phyloP scores from a whole-genome alignment of 768 basidiomycete genomes.

The Termitomyces sp. region DNA sequence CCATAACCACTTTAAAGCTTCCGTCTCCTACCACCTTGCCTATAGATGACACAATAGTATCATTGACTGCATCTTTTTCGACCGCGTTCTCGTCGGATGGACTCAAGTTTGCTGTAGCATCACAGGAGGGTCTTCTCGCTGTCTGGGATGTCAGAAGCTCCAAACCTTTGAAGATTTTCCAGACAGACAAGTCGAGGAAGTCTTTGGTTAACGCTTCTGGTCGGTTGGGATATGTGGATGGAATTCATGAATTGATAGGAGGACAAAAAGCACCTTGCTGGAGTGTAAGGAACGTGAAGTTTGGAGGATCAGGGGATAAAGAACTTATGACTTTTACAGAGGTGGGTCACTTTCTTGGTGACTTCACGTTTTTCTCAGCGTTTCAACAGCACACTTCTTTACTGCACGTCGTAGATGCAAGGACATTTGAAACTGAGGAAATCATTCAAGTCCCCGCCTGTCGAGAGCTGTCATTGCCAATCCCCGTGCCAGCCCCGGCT shows the following conservation, averaged over 20 bases:
- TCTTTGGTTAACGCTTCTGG: slow-evolving; percentile 33
- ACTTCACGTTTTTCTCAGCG: slow-evolving; percentile 8
- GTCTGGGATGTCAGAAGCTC: slow-evolving; percentile 81
- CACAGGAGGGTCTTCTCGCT: slow-evolving; percentile 74
- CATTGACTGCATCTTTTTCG: slow-evolving; percentile 69
- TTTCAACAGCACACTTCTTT: slow-evolving; percentile 65
- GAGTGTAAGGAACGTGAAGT: slow-evolving; percentile 85
- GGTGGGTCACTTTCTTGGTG: slow-evolving; percentile 35
- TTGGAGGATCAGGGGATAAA: slow-evolving; percentile 59
- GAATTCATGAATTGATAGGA: slow-evolving; percentile 64
- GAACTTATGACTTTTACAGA: slow-evolving; percentile 90
- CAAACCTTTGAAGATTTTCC: slow-evolving; percentile 62
- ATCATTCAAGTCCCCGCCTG: slow-evolving; percentile 52
- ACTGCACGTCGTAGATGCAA: slow-evolving; percentile 81
- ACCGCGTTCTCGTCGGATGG: slow-evolving; percentile 76
- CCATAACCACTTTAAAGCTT: slow-evolving; percentile 62
- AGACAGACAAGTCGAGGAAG: slow-evolving; percentile 42
- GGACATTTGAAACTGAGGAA: slow-evolving; percentile 77
- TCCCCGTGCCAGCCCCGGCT: slow-evolving; percentile 1
- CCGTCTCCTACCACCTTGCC: slow-evolving; percentile 46
- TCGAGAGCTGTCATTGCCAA: slow-evolving; percentile 11
- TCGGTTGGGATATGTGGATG: slow-evolving; percentile 59
- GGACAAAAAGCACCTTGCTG: slow-evolving; percentile 67
- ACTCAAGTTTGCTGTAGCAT: slow-evolving; percentile 75
- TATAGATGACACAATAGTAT: slow-evolving; percentile 29